Percentiles rank a stretch among this genome's conserved stretches.
These are phyloP conservation scores for Eucalyptus lansdowneana DNA, from an alignment of 345 rosid species.

Conservation along the genomic window DNA sequence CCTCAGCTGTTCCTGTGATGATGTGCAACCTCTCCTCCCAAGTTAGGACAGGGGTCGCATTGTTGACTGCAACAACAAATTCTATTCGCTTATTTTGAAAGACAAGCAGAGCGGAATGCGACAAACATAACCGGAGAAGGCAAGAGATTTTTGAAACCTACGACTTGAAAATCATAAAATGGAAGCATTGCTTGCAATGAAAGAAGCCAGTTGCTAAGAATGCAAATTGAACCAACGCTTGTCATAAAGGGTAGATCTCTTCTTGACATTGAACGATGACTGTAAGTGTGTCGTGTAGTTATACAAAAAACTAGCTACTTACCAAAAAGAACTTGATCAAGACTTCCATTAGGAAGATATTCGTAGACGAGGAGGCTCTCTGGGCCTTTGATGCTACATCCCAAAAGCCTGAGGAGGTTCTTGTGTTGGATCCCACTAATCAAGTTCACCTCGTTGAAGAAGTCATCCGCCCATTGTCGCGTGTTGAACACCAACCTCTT, in stretches of 20 bases:
- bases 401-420: conserved; percentile 64
- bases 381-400: conserved; percentile 83
- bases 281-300: background rate
- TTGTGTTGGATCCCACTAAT: too few species aligned
- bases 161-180: background rate
- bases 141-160: background rate
- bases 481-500: conserved; percentile 53
- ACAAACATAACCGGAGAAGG: too few species aligned
- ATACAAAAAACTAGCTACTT: background rate
- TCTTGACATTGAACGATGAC: background rate
- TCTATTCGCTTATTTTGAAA: too few species aligned
- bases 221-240: background rate
- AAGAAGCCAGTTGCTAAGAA: background rate
- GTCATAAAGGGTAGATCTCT: background rate
- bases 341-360: conserved; percentile 63
- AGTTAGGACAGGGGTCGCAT: conserved; percentile 24
- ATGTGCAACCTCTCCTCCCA: conserved; percentile 54
- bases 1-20: conserved; percentile 61
- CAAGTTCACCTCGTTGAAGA: conserved; percentile 70
- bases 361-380: conserved; percentile 78
- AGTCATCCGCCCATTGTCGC: conserved; percentile 64
- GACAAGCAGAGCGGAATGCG: too few species aligned
- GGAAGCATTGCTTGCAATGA: background rate
- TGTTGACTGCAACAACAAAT: conserved; percentile 15
- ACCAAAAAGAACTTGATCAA: conserved; percentile 66